Evolutionary conservation across 768 basidiomycete genomes (phyloP).

Genomic region (Xerocomellus dryophilus): DNA sequence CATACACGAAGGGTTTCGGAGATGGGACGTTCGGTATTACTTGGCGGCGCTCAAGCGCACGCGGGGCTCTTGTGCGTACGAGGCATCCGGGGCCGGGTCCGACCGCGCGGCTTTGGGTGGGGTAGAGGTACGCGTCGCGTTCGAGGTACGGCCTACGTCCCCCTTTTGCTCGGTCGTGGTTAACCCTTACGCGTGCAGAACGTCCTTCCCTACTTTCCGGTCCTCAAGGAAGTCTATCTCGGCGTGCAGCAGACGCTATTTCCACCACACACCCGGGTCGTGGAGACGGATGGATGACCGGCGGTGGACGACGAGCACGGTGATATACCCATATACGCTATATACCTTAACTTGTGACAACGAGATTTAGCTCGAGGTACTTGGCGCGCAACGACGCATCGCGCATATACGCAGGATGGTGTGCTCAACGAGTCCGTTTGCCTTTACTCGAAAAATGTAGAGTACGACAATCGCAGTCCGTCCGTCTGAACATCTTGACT

Average conservation of each 20-base stretch:
- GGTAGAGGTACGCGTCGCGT: constrained; percentile 51
- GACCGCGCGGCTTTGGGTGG: constrained; percentile 4
- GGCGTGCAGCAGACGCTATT: constrained; percentile 50
- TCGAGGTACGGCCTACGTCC: constrained; percentile 42
- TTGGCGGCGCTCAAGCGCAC: constrained; percentile 44
- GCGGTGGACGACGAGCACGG: not conserved
- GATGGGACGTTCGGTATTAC: constrained; percentile 75
- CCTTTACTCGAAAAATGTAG: no score
- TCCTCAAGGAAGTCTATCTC: constrained; percentile 57
- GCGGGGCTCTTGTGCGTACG: not conserved
- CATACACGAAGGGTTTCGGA: constrained; percentile 68
- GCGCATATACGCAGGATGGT: no score
- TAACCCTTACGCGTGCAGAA: constrained; percentile 39
- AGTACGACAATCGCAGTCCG: no score
- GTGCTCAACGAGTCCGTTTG: not conserved
- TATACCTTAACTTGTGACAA: not conserved
- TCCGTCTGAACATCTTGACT: no score
- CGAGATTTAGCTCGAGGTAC: not conserved
- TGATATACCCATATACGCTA: not conserved
- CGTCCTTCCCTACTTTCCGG: constrained; percentile 56
- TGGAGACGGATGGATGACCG: not conserved
- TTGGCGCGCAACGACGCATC: no score
- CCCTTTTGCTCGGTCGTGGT: no score
- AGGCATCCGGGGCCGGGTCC: not conserved
- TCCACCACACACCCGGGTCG: not conserved